Percentiles rank a stretch among this genome's conserved stretches.
These are phyloP conservation scores for Collybia mongolica DNA, from an alignment of 768 basidiomycete genomes.

Conservation along the genomic window DNA sequence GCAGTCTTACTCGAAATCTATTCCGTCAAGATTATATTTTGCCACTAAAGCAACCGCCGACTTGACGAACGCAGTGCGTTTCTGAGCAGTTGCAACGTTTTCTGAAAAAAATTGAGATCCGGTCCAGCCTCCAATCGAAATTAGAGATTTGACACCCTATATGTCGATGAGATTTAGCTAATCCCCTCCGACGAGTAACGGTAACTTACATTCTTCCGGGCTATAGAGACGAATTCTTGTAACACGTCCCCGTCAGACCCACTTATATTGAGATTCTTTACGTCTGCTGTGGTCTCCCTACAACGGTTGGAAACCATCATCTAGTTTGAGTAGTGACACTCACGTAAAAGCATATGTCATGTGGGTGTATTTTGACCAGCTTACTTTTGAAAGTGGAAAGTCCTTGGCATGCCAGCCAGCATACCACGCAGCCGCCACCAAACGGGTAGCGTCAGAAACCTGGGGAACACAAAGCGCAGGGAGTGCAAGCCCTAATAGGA, in stretches of 20 bases:
- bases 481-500: slow-evolving; percentile 8
- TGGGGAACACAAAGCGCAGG: slow-evolving; percentile 10
- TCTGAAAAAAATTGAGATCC: slow-evolving; percentile 65
- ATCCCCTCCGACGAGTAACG: neutral
- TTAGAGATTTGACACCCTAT: slow-evolving; percentile 55
- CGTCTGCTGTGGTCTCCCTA: slow-evolving; percentile 38
- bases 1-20: slow-evolving; percentile 49
- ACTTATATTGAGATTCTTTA: slow-evolving; percentile 30
- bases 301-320: neutral
- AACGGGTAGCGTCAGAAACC: slow-evolving; percentile 2
- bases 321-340: slow-evolving; percentile 23
- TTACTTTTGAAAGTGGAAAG: slow-evolving; percentile 52
- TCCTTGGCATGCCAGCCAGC: slow-evolving; percentile 62
- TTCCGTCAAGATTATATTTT: slow-evolving; percentile 56
- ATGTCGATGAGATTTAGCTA: neutral
- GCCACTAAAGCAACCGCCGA: slow-evolving; percentile 50
- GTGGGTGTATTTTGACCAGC: slow-evolving; percentile 68
- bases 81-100: slow-evolving; percentile 54
- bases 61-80: slow-evolving; percentile 63
- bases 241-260: slow-evolving; percentile 49
- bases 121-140: slow-evolving; percentile 72
- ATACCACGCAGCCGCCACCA: slow-evolving; percentile 60
- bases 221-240: slow-evolving; percentile 53
- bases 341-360: slow-evolving; percentile 73
- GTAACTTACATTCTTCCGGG: slow-evolving; percentile 38